Conservation (phyloP, 2,329 filamentous ascomycete genomes). For the Fusarium ramigenum region DNA sequence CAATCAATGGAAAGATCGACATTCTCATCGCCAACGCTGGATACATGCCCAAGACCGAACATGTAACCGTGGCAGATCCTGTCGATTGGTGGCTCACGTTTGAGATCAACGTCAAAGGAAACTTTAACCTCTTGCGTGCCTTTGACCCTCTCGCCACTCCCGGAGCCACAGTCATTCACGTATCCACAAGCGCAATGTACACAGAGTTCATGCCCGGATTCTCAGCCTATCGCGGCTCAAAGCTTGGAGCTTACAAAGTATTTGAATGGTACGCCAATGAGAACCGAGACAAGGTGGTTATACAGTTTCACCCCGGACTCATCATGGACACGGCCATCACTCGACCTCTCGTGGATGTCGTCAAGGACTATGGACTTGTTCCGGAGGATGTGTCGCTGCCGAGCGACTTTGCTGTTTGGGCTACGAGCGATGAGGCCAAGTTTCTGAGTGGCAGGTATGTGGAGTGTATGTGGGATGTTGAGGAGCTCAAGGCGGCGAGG, state of each 20-base stretch:
- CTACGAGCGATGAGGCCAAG: conserved; percentile 54
- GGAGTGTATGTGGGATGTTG: conserved; percentile 62
- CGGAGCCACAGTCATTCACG: conserved; percentile 41
- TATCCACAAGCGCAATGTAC: conserved; percentile 35
- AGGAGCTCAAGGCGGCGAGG: conserved; percentile 55
- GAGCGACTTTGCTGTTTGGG: conserved; percentile 56
- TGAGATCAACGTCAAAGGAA: conserved; percentile 45
- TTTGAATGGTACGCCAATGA: conserved; percentile 54
- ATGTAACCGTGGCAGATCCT: conserved; percentile 28
- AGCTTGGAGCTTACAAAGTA: conserved; percentile 52
- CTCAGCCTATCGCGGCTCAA: conserved; percentile 53
- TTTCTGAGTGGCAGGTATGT: conserved; percentile 58
- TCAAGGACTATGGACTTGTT: conserved; percentile 18
- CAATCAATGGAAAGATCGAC: conserved; percentile 46
- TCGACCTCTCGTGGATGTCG: conserved; percentile 2
- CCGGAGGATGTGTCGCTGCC: conserved; percentile 46
- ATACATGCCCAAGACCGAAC: conserved; percentile 24
- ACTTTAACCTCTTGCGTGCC: conserved; percentile 44
- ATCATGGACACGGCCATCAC: conserved; percentile 47
- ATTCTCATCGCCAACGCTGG: conserved; percentile 50
- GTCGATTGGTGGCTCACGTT: conserved; percentile 41
- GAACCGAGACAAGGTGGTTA: conserved; percentile 50
- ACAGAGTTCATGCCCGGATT: conserved; percentile 43
- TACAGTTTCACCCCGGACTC: conserved; percentile 56
- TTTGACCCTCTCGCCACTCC: conserved; percentile 40